Evolutionary conservation across 2,329 filamentous ascomycete species (phyloP).

Genomic region (Cordyceps tenuipes): DNA sequence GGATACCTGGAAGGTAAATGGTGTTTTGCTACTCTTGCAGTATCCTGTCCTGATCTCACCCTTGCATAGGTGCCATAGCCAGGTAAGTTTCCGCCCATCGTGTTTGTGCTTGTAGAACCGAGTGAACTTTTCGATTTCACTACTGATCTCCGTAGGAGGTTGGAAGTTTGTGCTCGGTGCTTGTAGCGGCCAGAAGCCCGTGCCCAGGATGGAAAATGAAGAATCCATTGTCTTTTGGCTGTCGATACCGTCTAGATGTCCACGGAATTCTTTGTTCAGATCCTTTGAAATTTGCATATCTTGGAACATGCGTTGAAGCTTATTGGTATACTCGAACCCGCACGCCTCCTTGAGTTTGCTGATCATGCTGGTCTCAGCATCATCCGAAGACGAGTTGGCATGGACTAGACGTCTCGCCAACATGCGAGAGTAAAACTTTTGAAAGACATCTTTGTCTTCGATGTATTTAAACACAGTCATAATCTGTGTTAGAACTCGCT

Average conservation of each 20-base stretch:
- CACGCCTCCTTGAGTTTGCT: conserved; percentile 98
- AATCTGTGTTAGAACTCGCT: conserved; percentile 80
- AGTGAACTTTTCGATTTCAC: conserved; percentile 82
- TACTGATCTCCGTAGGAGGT: conserved; percentile 74
- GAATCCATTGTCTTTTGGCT: conserved; percentile 70
- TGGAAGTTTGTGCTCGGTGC: conserved; percentile 83
- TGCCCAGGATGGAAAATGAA: conserved; percentile 86
- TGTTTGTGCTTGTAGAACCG: conserved; percentile 96
- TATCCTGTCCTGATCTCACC: conserved; percentile 94
- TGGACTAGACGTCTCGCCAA: conserved; percentile 90
- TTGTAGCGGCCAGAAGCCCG: conserved; percentile 92
- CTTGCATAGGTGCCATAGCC: conserved; percentile 98
- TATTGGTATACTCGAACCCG: conserved; percentile 98
- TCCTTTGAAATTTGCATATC: conserved; percentile 99
- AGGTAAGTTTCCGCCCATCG: conserved; percentile 89
- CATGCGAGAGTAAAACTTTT: conserved; percentile 98
- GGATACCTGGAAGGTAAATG: conserved; percentile 94
- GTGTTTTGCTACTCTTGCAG: conserved; percentile 78
- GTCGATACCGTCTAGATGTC: conserved; percentile 49
- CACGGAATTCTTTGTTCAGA: conserved; percentile 81
- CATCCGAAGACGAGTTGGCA: conserved; percentile 89
- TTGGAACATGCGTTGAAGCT: conserved; percentile 99
- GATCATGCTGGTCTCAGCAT: conserved; percentile 99
- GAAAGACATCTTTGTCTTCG: conserved; percentile 99
- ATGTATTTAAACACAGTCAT: conserved; percentile 99